A percentile compares a stretch with the other conserved stretches of the same genome.
Evolutionary conservation across 371 early-diverging fungal genomes (phyloP).

Genomic region (Actinomortierella ambigua): DNA sequence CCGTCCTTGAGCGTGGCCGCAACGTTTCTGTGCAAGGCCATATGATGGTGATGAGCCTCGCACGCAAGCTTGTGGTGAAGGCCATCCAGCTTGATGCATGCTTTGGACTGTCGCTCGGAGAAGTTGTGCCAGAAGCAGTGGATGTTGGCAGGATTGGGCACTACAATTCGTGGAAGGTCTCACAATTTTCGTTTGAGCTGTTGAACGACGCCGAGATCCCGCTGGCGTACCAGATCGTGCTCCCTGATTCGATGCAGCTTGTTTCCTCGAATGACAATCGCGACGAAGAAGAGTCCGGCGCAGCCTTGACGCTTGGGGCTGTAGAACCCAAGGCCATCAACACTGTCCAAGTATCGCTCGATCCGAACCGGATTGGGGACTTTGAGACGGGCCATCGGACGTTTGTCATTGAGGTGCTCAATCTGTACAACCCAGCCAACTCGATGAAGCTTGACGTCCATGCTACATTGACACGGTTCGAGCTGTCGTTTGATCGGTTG

Average conservation of each 20-base stretch:
- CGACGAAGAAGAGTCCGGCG: slow-evolving; percentile 10
- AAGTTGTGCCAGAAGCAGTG: slow-evolving; percentile 56
- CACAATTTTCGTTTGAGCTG: slow-evolving; percentile 62
- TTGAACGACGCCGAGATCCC: slow-evolving; percentile 70
- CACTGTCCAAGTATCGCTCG: slow-evolving; percentile 56
- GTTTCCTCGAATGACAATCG: slow-evolving; percentile 16
- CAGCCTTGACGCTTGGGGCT: slow-evolving; percentile 26
- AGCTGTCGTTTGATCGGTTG: slow-evolving; percentile 79
- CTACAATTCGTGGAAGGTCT: slow-evolving; percentile 72
- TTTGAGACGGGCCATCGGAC: slow-evolving; percentile 57
- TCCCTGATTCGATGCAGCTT: slow-evolving; percentile 55
- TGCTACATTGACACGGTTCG: slow-evolving; percentile 72
- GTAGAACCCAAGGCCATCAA: slow-evolving; percentile 45
- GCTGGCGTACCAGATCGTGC: slow-evolving; percentile 63
- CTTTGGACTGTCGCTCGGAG: slow-evolving; percentile 69
- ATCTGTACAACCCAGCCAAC: slow-evolving; percentile 73
- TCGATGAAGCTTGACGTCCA: slow-evolving; percentile 56
- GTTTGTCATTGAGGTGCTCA: slow-evolving; percentile 60
- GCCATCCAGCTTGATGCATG: slow-evolving; percentile 61
- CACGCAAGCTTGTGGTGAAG: slow-evolving; percentile 58
- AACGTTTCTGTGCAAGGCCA: slow-evolving; percentile 61
- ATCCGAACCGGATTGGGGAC: slow-evolving; percentile 61
- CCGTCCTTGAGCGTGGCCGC: slow-evolving; percentile 55
- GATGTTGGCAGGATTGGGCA: slow-evolving; percentile 84
- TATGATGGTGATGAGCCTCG: slow-evolving; percentile 62